These are phyloP conservation scores for Coemansia sp. DNA, from an alignment of 192 early-diverging fungal genomes.

Conservation along the genomic window DNA sequence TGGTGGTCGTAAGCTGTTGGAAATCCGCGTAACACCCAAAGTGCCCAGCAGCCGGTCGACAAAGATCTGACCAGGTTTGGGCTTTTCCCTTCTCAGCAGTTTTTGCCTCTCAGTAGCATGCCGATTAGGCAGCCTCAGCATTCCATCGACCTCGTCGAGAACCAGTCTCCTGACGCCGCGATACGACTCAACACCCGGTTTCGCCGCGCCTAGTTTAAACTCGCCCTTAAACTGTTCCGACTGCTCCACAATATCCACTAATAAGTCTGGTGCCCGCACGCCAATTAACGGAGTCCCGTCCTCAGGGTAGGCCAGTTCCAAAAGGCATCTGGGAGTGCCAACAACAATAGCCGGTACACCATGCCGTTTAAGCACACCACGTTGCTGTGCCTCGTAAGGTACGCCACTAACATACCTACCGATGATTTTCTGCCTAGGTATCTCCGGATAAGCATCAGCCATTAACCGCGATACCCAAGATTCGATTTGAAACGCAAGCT, in stretches of 20 bases:
- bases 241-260: no score
- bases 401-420: slow-evolving; percentile 36
- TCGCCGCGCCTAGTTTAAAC: no score
- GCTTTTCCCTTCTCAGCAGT: slow-evolving; percentile 24
- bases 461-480: slow-evolving; percentile 19
- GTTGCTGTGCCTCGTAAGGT: slow-evolving; percentile 17
- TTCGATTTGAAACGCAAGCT: slow-evolving; percentile 45
- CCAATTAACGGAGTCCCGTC: not conserved
- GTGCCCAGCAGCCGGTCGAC: slow-evolving; percentile 26
- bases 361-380: slow-evolving; percentile 18
- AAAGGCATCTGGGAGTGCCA: slow-evolving; percentile 22
- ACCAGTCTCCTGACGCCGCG: slow-evolving; percentile 28
- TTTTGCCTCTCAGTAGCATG: slow-evolving; percentile 17
- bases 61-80: slow-evolving; percentile 33
- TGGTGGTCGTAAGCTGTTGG: not conserved
- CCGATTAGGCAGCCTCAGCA: slow-evolving; percentile 31
- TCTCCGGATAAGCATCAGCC: slow-evolving; percentile 10
- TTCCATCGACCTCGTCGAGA: slow-evolving; percentile 46
- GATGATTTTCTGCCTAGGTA: slow-evolving; percentile 6
- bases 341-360: slow-evolving; percentile 31
- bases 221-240: no score
- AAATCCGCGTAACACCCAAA: not conserved
- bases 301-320: slow-evolving; percentile 9
- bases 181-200: not conserved
- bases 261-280: not conserved